phyloP scores from a whole-genome alignment of 306 rosid species.

The Malus fusca region DNA sequence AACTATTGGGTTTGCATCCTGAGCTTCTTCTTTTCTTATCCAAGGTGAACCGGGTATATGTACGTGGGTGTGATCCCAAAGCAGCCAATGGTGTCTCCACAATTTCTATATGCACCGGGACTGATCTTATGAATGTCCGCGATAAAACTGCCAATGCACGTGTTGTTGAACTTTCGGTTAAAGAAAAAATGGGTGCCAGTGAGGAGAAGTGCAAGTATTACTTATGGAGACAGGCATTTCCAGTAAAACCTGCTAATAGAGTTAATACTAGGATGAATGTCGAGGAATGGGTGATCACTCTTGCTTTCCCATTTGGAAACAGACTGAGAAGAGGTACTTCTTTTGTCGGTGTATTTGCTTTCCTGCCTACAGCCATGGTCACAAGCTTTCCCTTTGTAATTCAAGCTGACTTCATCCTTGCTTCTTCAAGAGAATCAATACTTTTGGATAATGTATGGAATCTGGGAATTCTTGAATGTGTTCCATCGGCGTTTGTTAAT shows the following conservation, averaged over 20 bases:
- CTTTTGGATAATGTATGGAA: slow-evolving; percentile 15
- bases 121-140: neutral
- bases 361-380: slow-evolving; percentile 13
- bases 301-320: slow-evolving; percentile 20
- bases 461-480: slow-evolving; percentile 16
- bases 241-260: neutral
- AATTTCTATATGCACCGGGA: slow-evolving; percentile 1
- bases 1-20: slow-evolving; percentile 3
- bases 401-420: slow-evolving; percentile 19
- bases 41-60: slow-evolving; percentile 9
- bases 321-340: neutral
- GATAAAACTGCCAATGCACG: neutral
- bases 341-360: slow-evolving; percentile 12
- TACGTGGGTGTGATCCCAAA: neutral
- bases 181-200: neutral
- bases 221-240: slow-evolving; percentile 22
- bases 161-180: slow-evolving; percentile 6
- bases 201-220: slow-evolving; percentile 13
- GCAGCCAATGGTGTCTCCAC: neutral
- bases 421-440: slow-evolving; percentile 16
- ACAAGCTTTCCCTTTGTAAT: slow-evolving; percentile 17
- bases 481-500: slow-evolving; percentile 13
- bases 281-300: slow-evolving; percentile 8
- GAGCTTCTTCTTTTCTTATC: slow-evolving; percentile 20
- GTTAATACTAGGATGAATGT: slow-evolving; percentile 4